phyloP scores from a whole-genome alignment of 345 rosid species.

The Cochlearia excelsa region DNA sequence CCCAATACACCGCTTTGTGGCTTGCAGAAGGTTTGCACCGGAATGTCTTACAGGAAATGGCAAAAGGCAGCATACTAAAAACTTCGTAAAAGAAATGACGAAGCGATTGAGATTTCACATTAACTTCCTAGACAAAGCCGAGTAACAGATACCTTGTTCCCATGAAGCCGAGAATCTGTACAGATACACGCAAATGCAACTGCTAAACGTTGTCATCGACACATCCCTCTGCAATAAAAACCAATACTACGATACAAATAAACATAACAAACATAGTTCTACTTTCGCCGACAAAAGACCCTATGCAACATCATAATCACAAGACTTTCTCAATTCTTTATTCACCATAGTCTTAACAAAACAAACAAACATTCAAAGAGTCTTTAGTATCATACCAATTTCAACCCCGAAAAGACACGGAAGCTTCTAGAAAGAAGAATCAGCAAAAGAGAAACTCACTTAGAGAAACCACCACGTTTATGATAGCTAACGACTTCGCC shows the following conservation, averaged over 20 bases:
- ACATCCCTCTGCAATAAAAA: conserved; percentile 3
- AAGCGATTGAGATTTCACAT: neutral
- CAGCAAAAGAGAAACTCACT: conserved; percentile 21
- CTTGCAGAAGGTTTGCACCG: neutral
- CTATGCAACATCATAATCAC: conserved; percentile 6
- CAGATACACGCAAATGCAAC: neutral
- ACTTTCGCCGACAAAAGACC: too few species aligned
- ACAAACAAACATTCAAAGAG: conserved; percentile 26
- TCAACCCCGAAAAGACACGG: conserved; percentile 15
- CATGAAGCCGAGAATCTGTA: too few species aligned
- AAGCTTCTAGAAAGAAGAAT: neutral
- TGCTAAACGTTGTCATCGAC: neutral
- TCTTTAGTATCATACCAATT: too few species aligned
- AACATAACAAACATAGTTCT: neutral
- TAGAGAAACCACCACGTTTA: conserved; percentile 47
- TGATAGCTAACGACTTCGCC: conserved; percentile 71
- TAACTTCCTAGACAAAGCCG: neutral
- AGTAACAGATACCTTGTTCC: too few species aligned
- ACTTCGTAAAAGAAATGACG: neutral
- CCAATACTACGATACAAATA: conserved; percentile 5
- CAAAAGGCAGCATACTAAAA: neutral
- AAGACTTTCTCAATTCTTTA: neutral
- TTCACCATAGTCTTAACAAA: conserved; percentile 5
- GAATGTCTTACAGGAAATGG: neutral
- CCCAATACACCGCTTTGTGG: too few species aligned